Base-by-base conservation (phyloP, 2,329 filamentous ascomycete species). In the Fusarium sp. region DNA sequence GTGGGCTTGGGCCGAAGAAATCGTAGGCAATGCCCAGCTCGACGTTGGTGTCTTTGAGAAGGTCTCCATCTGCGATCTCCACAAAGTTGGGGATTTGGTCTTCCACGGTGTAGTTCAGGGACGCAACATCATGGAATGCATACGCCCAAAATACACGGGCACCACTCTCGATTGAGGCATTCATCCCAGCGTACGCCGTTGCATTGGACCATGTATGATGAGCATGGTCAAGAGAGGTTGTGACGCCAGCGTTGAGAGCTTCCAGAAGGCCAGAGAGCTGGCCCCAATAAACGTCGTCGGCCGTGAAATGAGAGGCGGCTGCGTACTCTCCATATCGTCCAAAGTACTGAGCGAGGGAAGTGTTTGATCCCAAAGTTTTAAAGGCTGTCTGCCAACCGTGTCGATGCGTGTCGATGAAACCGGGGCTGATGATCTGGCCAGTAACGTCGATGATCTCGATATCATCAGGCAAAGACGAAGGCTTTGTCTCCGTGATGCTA, bases 351-450 rank as follows among this genome's bases (percentile, higher is more conserved):
- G 84, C 79, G 17, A 89, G 78, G 0, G 83, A 87, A 0, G 85
- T 86, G 73, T 90, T 89, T 9, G 87, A 85, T 1, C 72, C 86
- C 1, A 90, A 73, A 0, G 88, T 89, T 74, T 87, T 88, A 74
- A 86, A 85, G 11, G 83, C 86, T 0, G 89, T 90, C 74, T 90
- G 87, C 89, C 88, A 90, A 0, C 85, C 83, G 69, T 89, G 87
- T 2, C 85, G 85, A 71, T 90, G 89, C 0, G 88, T 90, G 78
- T 90, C 87, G 66, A 90, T 82, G 78, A 90, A 90, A 10, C 89
- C 88, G 0, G 88, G 87, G 0, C 84, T 85, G 61, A 90, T 82
- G 67, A 90, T 90, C 74, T 88, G 87, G 62, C 85, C 81, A 0
- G 82, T 83, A 43, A 84, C 85, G 70, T 90, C 85, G n/a, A 90